These are phyloP conservation scores for Phylloporus sp. DNA, from an alignment of 768 basidiomycete species.

Conservation along the genomic window DNA sequence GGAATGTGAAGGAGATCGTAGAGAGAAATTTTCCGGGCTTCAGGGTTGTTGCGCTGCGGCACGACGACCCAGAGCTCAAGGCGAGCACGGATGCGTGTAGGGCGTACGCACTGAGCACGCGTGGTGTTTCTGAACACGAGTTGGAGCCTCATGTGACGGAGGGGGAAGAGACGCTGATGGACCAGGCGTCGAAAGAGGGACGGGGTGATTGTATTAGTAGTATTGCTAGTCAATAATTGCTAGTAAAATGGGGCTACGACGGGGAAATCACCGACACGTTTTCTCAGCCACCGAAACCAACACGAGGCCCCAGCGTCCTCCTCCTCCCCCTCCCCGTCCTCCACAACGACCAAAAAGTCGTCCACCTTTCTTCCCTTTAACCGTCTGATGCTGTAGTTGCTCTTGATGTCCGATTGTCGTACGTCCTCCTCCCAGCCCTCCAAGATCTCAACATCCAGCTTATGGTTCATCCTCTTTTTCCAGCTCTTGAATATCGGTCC, in stretches of 20 bases:
- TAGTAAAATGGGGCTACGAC: slow-evolving; percentile 23
- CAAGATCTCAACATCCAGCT: background rate
- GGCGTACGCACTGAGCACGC: slow-evolving; percentile 53
- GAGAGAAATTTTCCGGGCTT: slow-evolving; percentile 73
- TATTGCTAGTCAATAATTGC: background rate
- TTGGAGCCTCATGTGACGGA: slow-evolving; percentile 55
- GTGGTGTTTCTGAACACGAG: slow-evolving; percentile 58
- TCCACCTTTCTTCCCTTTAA: slow-evolving; percentile 7
- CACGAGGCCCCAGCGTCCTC: slow-evolving; percentile 29
- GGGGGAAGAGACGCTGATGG: slow-evolving; percentile 50
- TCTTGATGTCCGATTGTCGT: slow-evolving; percentile 25
- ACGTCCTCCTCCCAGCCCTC: background rate
- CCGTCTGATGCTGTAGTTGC: slow-evolving; percentile 21
- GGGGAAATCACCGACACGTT: slow-evolving; percentile 32
- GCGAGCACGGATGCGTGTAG: slow-evolving; percentile 64
- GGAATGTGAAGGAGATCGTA: slow-evolving; percentile 54
- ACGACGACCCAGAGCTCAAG: slow-evolving; percentile 50
- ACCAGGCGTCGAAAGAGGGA: slow-evolving; percentile 18
- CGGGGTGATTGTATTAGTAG: background rate
- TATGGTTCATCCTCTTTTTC: background rate
- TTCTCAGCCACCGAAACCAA: slow-evolving; percentile 32
- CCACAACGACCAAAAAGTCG: slow-evolving; percentile 6
- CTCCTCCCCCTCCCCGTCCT: no score
- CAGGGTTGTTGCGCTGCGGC: slow-evolving; percentile 47
- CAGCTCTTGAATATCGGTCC: slow-evolving; percentile 32